Evolutionary conservation across 2,329 filamentous ascomycete species (phyloP).

Genomic region (Neonectria ditissima): DNA sequence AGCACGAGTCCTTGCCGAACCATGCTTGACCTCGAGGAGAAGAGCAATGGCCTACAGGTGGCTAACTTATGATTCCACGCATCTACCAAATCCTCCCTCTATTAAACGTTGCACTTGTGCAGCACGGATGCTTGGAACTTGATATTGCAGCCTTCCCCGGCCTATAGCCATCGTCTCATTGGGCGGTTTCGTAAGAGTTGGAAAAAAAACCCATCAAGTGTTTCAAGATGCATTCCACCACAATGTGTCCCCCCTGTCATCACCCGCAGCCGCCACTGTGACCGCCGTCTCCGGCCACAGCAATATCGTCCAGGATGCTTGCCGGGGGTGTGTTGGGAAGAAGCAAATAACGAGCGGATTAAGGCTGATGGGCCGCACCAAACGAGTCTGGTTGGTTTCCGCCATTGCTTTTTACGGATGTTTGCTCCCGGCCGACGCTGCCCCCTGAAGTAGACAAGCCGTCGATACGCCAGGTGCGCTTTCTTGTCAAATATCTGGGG

Average conservation of each 20-base stretch:
- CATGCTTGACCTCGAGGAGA: background rate
- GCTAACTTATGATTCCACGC: background rate
- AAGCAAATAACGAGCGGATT: background rate
- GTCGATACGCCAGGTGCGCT: background rate
- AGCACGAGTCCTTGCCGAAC: background rate
- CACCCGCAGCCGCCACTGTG: background rate
- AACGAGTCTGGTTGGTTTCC: conserved; percentile 2
- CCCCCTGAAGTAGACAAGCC: too few species aligned
- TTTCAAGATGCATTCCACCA: background rate
- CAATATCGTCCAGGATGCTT: background rate
- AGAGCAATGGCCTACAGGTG: too few species aligned
- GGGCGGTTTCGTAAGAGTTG: background rate
- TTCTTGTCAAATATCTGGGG: background rate
- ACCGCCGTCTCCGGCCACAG: too few species aligned
- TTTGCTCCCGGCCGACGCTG: background rate
- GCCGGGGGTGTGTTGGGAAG: background rate
- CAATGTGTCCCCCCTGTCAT: background rate
- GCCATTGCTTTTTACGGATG: background rate
- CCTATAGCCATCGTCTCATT: background rate
- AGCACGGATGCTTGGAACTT: background rate
- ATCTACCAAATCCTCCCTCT: background rate
- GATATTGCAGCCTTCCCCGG: background rate
- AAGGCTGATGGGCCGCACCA: background rate
- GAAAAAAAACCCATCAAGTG: background rate
- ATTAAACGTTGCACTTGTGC: background rate